phyloP scores from a whole-genome alignment of 1,284 basidiomycete genomes.

The Heterobasidion parviporum region DNA sequence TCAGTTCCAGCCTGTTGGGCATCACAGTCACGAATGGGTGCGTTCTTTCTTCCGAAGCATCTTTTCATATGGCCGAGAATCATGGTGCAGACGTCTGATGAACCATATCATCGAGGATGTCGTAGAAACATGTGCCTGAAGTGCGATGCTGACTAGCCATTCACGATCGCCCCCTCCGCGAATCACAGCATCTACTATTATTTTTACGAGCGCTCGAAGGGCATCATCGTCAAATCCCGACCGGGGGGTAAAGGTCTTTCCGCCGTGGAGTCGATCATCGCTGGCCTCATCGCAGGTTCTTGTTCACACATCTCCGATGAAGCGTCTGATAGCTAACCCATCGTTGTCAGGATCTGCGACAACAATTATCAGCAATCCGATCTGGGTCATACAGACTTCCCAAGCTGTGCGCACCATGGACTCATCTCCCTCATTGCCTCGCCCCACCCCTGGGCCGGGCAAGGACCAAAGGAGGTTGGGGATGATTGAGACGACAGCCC shows the following conservation, averaged over 20 bases:
- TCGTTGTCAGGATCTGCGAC: conserved; percentile 71
- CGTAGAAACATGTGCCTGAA: neutral
- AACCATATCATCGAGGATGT: neutral
- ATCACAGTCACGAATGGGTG: conserved; percentile 93
- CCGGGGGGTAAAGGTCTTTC: conserved; percentile 60
- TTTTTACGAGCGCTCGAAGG: conserved; percentile 70
- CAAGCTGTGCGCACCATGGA: conserved; percentile 68
- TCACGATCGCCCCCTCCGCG: neutral
- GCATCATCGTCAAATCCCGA: conserved; percentile 47
- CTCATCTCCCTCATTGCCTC: conserved; percentile 17
- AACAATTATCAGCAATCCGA: conserved; percentile 86
- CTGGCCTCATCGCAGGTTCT: conserved; percentile 80
- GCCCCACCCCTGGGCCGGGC: conserved; percentile 14
- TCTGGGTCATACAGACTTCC: conserved; percentile 94
- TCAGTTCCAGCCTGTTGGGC: conserved; percentile 82
- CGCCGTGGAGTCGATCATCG: conserved; percentile 85
- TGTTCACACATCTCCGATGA: conserved; percentile 4
- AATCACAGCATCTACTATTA: conserved; percentile 69
- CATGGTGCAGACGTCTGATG: neutral
- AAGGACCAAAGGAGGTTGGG: conserved; percentile 47
- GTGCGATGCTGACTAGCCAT: neutral
- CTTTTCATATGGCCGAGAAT: no score
- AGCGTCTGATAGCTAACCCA: neutral
- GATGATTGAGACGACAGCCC: conserved; percentile 60
- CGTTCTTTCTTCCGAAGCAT: conserved; percentile 1